Conservation (phyloP, 345 rosid species). For the Brassica incana region DNA sequence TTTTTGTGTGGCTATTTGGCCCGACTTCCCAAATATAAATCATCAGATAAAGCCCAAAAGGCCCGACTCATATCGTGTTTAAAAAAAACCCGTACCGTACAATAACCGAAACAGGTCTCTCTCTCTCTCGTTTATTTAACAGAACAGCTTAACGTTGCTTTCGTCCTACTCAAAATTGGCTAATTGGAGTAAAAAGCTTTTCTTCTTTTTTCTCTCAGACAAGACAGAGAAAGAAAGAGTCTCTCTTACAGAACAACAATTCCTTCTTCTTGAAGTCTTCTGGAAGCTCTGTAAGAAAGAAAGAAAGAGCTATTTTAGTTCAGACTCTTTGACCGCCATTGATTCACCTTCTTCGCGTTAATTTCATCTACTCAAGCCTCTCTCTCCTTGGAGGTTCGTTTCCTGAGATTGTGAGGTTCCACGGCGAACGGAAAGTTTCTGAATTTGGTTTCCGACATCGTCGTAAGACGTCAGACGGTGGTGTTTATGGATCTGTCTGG, state of each 20-base stretch:
- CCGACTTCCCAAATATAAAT: background rate
- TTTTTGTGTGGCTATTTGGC: too few species aligned
- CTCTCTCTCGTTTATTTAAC: constrained; percentile 25
- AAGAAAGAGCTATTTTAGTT: background rate
- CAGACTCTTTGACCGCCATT: constrained; percentile 37
- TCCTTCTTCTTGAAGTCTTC: constrained; percentile 37
- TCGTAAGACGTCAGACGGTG: background rate
- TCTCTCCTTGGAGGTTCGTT: background rate
- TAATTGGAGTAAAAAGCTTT: constrained; percentile 22
- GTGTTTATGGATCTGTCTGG: constrained; percentile 42
- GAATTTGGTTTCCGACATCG: background rate
- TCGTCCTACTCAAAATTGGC: constrained; percentile 37
- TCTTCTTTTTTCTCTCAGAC: background rate
- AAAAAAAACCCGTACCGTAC: constrained; percentile 22
- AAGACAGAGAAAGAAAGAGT: background rate
- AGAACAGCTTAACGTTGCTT: constrained; percentile 41
- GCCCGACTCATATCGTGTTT: constrained; percentile 27
- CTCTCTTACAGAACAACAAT: background rate
- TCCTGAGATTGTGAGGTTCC: background rate
- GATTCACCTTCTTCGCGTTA: constrained; percentile 10
- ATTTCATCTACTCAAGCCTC: background rate
- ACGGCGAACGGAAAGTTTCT: background rate
- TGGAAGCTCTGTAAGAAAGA: constrained; percentile 14
- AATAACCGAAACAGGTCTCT: background rate
- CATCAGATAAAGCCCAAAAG: constrained; percentile 35